These are phyloP conservation scores for Sporothrix protearum DNA, from an alignment of 2,329 filamentous ascomycete species.

Conservation along the genomic window DNA sequence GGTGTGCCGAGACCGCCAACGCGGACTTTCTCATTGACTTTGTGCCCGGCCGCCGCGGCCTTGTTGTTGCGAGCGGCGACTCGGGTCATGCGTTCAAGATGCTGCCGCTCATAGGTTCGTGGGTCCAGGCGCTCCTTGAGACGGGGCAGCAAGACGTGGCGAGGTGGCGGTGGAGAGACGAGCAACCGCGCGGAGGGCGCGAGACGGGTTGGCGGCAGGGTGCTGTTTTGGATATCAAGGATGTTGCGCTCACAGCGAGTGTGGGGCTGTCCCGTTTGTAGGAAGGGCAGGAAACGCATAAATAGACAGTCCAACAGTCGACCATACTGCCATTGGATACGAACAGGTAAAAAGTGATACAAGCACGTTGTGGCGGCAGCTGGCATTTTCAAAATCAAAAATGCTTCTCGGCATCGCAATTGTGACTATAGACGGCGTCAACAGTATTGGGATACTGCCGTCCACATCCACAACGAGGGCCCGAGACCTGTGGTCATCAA, in stretches of 20 bases:
- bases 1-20: constrained; percentile 2
- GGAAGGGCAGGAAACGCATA: not conserved
- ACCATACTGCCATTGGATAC: not conserved
- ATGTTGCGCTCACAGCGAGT: not conserved
- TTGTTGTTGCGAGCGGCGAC: not conserved
- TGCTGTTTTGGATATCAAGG: not conserved
- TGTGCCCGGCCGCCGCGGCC: not conserved
- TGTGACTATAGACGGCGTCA: not conserved
- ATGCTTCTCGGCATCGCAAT: not conserved
- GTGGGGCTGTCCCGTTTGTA: not conserved
- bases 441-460: not conserved
- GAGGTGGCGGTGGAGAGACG: not conserved
- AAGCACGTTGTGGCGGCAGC: not conserved
- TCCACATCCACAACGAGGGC: not conserved
- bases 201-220: not conserved
- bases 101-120: not conserved
- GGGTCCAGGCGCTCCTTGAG: not conserved
- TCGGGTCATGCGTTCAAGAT: constrained; percentile 1
- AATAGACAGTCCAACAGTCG: not conserved
- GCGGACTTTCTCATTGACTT: constrained; percentile 2
- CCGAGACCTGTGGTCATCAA: not conserved
- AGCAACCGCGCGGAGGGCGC: not conserved
- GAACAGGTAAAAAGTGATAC: not conserved
- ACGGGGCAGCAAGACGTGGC: not conserved
- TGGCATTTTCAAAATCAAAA: not conserved